These are phyloP conservation scores for Saccharomycopsis guyanensis DNA, from an alignment of 805 yeast genomes.

Conservation along the genomic window DNA sequence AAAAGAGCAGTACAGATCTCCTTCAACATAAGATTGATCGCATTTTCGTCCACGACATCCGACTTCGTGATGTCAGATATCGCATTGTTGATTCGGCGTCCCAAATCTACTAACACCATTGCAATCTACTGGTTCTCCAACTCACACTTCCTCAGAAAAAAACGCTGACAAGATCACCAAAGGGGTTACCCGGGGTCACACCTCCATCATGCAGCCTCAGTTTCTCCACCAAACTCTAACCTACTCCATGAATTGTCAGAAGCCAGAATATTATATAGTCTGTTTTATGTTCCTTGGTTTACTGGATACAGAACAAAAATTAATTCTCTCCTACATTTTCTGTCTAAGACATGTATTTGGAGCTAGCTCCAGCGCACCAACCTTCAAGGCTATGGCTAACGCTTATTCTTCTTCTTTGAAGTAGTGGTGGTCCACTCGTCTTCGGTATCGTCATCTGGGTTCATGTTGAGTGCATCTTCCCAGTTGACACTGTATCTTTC, in stretches of 20 bases:
- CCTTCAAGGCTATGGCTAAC: background rate
- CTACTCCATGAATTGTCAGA: too few species aligned
- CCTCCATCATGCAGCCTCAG: background rate
- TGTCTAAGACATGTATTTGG: too few species aligned
- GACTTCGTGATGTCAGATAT: slow-evolving; percentile 56
- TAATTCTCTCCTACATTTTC: too few species aligned
- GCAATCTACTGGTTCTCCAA: background rate
- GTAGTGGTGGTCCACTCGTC: slow-evolving; percentile 39
- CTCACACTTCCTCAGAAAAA: background rate
- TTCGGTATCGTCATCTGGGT: slow-evolving; percentile 35
- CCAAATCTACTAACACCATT: slow-evolving; percentile 49
- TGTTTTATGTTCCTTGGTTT: too few species aligned
- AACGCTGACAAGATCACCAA: background rate
- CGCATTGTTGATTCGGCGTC: slow-evolving; percentile 69
- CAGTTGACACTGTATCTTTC: slow-evolving; percentile 59
- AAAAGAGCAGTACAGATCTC: slow-evolving; percentile 84
- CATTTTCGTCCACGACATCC: slow-evolving; percentile 49
- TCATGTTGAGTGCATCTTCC: slow-evolving; percentile 57
- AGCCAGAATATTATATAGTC: too few species aligned
- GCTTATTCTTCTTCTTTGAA: slow-evolving; percentile 17
- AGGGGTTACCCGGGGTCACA: background rate
- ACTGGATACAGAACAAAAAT: too few species aligned
- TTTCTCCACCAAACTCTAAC: too few species aligned
- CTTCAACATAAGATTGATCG: slow-evolving; percentile 68
- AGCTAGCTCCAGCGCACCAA: too few species aligned